These are phyloP conservation scores for Scedosporium boydii DNA, from an alignment of 2,329 filamentous ascomycete species.

Conservation along the genomic window DNA sequence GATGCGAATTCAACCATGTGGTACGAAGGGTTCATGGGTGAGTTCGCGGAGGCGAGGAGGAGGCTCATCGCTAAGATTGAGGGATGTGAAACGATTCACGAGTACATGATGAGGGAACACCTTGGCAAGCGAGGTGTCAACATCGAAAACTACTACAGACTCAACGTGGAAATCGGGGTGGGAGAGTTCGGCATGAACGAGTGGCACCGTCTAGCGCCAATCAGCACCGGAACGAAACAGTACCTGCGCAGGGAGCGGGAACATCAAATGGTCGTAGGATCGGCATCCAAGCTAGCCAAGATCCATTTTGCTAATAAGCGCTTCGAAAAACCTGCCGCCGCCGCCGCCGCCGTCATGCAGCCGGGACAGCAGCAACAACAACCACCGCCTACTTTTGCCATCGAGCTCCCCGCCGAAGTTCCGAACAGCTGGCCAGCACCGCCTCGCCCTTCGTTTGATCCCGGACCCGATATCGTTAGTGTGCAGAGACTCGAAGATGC, in stretches of 20 bases:
- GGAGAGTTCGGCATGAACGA: slow-evolving; percentile 99
- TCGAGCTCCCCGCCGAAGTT: slow-evolving; percentile 49
- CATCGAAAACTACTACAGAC: slow-evolving; percentile 81
- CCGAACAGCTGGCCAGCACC: slow-evolving; percentile 29
- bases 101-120: slow-evolving; percentile 73
- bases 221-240: slow-evolving; percentile 81
- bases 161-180: slow-evolving; percentile 95
- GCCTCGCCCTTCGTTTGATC: slow-evolving; percentile 38
- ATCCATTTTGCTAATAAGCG: slow-evolving; percentile 69
- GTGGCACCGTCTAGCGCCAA: slow-evolving; percentile 88
- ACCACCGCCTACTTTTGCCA: slow-evolving; percentile 31
- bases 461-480: slow-evolving; percentile 40
- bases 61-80: slow-evolving; percentile 88
- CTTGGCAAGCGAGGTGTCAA: slow-evolving; percentile 70
- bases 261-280: slow-evolving; percentile 66
- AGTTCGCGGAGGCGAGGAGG: slow-evolving; percentile 82
- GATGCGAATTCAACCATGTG: slow-evolving; percentile 69
- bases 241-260: slow-evolving; percentile 69
- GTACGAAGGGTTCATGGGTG: slow-evolving; percentile 91
- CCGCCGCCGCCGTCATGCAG: background rate
- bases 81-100: slow-evolving; percentile 84
- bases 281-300: slow-evolving; percentile 73
- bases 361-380: slow-evolving; percentile 8
- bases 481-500: slow-evolving; percentile 24
- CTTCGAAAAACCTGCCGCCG: slow-evolving; percentile 33